phyloP scores from a whole-genome alignment of 257 asterid genomes.

The Solanum pennellii region DNA sequence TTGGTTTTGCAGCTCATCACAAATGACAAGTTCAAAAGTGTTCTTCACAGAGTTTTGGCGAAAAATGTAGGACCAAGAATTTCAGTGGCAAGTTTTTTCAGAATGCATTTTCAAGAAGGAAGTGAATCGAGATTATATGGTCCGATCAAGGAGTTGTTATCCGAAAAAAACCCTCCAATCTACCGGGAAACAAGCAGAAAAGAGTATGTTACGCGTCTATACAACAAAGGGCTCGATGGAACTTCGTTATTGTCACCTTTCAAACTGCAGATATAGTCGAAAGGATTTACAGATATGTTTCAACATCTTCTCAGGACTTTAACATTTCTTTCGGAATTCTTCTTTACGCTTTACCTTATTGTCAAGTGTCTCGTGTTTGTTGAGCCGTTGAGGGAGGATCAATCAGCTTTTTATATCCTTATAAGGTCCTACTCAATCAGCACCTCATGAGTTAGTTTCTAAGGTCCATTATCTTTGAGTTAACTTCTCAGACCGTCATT shows the following conservation, averaged over 20 bases:
- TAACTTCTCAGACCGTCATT: background rate
- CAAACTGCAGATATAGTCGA: constrained; percentile 16
- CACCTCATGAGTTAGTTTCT: background rate
- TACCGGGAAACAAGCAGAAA: constrained; percentile 45
- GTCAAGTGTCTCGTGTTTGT: background rate
- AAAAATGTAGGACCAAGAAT: constrained; percentile 40
- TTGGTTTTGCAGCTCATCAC: constrained; percentile 31
- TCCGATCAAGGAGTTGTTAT: constrained; percentile 43
- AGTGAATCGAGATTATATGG: constrained; percentile 20
- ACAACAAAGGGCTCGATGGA: constrained; percentile 51
- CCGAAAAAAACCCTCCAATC: constrained; percentile 38
- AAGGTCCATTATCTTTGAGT: background rate
- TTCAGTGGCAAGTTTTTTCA: constrained; percentile 54
- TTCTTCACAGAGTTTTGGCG: constrained; percentile 45
- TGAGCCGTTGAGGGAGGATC: background rate
- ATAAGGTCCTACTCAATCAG: background rate
- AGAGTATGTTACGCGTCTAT: constrained; percentile 25
- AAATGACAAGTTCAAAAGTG: constrained; percentile 53
- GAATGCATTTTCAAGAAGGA: constrained; percentile 20
- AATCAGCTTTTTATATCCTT: background rate
- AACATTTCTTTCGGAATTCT: background rate
- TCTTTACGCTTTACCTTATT: background rate
- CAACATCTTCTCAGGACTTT: background rate
- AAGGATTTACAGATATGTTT: constrained; percentile 4
- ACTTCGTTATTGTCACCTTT: constrained; percentile 30